Evolutionary conservation across 257 asterid genomes (phyloP).

Genomic region (Ajuga chamaepitys): DNA sequence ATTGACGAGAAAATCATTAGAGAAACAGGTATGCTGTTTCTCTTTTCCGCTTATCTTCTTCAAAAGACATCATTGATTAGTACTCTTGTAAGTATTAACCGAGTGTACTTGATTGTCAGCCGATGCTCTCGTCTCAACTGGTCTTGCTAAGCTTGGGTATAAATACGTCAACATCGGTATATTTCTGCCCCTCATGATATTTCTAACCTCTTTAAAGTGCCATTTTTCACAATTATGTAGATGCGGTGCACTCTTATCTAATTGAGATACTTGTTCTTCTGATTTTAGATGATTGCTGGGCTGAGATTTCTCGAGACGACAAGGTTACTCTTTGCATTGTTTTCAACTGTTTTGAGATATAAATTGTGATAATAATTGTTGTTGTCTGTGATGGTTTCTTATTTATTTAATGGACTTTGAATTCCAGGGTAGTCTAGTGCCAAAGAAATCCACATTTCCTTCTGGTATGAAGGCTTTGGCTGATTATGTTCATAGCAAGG

Average conservation of each 20-base stretch:
- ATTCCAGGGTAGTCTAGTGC: constrained; percentile 66
- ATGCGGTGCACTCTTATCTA: neutral
- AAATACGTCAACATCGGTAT: constrained; percentile 81
- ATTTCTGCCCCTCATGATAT: neutral
- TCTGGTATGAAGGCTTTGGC: constrained; percentile 92
- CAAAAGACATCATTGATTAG: neutral
- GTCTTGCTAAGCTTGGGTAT: constrained; percentile 78
- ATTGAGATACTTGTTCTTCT: constrained; percentile 4
- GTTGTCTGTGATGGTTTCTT: constrained; percentile 1
- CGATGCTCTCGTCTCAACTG: constrained; percentile 91
- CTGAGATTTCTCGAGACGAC: constrained; percentile 50
- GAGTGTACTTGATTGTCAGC: constrained; percentile 36
- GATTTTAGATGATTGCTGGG: constrained; percentile 86
- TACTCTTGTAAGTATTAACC: neutral
- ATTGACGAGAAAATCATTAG: constrained; percentile 61
- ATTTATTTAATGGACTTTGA: neutral
- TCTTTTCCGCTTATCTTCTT: neutral
- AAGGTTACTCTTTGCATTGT: constrained; percentile 29
- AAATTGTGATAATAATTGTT: neutral
- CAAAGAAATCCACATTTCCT: constrained; percentile 77
- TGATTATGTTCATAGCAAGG: constrained; percentile 82
- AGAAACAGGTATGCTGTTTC: constrained; percentile 51
- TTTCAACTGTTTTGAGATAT: neutral
- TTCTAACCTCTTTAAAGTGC: neutral
- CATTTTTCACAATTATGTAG: neutral